These are phyloP conservation scores for Leavenworthia alabamica DNA, from an alignment of 345 rosid species.

Conservation along the genomic window DNA sequence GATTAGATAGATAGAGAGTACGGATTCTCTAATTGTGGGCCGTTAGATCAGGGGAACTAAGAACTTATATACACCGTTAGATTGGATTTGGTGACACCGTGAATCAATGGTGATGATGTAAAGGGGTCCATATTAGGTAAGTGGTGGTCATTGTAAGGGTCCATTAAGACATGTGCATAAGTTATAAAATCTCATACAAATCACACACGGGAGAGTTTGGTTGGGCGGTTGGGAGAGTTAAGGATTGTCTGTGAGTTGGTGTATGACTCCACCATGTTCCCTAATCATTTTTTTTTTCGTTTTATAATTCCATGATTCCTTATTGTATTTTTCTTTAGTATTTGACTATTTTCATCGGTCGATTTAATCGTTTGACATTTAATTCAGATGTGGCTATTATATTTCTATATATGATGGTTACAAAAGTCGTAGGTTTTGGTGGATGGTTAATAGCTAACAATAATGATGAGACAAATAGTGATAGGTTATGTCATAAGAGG, in stretches of 20 bases:
- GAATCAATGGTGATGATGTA: constrained; percentile 28
- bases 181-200: constrained; percentile 26
- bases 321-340: not conserved
- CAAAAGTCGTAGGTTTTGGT: not conserved
- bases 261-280: constrained; percentile 28
- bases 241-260: constrained; percentile 32
- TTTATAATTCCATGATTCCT: not conserved
- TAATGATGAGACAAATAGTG: not conserved
- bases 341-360: not conserved
- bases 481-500: not conserved
- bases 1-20: not conserved
- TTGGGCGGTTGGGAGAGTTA: constrained; percentile 30
- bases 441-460: not conserved
- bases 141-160: constrained; percentile 32
- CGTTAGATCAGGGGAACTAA: constrained; percentile 11
- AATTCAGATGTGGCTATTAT: not conserved
- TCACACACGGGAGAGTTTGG: constrained; percentile 29
- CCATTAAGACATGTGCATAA: constrained; percentile 33
- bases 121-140: constrained; percentile 33
- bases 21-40: constrained; percentile 12
- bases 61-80: not conserved
- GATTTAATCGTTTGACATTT: not conserved
- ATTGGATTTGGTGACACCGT: constrained; percentile 3
- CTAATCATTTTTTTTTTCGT: constrained; percentile 1
- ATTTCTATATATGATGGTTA: not conserved